Conservation (phyloP, 225 moss, liverwort and hornwort genomes). For the Thuidium tamariscinum region DNA sequence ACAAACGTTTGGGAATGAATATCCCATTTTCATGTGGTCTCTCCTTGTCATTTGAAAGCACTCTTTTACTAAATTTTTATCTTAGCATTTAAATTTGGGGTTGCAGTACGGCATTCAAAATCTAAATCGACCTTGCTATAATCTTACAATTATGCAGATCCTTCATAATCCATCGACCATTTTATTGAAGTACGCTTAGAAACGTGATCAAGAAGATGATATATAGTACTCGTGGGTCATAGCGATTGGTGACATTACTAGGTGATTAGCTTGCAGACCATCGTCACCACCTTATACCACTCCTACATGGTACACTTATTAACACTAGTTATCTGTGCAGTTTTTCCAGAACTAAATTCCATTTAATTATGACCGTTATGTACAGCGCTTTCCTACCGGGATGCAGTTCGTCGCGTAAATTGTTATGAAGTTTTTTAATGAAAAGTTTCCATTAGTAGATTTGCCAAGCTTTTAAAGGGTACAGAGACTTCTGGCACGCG, state of each 20-base stretch:
- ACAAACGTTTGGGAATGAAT: not conserved
- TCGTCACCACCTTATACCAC: not conserved
- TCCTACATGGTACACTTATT: not conserved
- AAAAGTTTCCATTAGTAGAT: not conserved
- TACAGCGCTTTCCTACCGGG: not conserved
- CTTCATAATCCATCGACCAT: not conserved
- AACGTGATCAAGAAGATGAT: not conserved
- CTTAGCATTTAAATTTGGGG: not conserved
- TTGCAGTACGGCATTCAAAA: not conserved
- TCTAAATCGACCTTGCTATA: not conserved
- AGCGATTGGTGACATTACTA: not conserved
- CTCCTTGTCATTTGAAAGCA: not conserved
- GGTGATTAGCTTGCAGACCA: too few relatives aligned
- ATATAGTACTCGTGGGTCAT: not conserved
- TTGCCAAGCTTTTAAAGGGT: not conserved
- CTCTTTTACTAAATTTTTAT: not conserved
- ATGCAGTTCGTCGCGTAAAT: not conserved
- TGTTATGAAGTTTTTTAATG: not conserved
- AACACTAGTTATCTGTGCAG: not conserved
- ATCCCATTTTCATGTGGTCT: not conserved
- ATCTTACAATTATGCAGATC: not conserved
- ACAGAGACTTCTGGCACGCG: not conserved
- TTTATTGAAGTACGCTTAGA: not conserved
- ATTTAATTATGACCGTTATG: not conserved
- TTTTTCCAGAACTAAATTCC: not conserved